Conservation (phyloP, 169 alveolate genomes). For the Plasmodium knowlesi region DNA sequence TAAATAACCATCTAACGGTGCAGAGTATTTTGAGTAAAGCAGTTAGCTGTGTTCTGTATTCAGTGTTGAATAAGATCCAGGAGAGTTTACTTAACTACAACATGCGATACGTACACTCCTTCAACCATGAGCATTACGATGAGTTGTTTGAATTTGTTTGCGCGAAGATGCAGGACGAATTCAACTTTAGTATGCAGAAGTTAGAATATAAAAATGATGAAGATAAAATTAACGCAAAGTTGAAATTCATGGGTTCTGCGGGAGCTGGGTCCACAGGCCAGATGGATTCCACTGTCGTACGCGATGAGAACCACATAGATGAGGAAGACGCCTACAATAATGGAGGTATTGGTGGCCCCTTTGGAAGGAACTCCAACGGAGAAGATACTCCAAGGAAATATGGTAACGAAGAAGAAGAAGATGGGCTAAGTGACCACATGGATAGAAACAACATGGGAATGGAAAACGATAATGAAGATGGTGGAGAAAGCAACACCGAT, state of each 20-base stretch:
- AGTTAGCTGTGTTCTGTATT: constrained; percentile 61
- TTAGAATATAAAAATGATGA: constrained; percentile 59
- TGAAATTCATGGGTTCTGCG: not conserved
- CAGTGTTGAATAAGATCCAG: constrained; percentile 17
- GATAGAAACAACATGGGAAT: not conserved
- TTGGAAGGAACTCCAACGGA: not conserved
- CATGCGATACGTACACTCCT: constrained; percentile 72
- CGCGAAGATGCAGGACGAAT: constrained; percentile 26
- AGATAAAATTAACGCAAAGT: constrained; percentile 44
- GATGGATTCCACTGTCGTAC: not conserved
- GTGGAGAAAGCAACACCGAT: not conserved
- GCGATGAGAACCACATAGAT: not conserved
- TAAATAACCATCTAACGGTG: constrained; percentile 31
- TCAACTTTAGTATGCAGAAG: constrained; percentile 6
- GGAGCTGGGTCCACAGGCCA: not conserved
- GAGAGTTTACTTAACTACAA: constrained; percentile 55
- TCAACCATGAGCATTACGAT: constrained; percentile 71
- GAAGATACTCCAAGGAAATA: not conserved
- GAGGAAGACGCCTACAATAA: not conserved
- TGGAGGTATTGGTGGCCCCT: not conserved
- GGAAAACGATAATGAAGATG: not conserved
- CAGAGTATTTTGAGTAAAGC: constrained; percentile 62
- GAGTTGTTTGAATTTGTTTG: constrained; percentile 33
- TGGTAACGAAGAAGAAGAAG: not conserved
- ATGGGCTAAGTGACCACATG: not conserved